Conservation (phyloP, 1,284 basidiomycete genomes). For the Malassezia sp. region DNA sequence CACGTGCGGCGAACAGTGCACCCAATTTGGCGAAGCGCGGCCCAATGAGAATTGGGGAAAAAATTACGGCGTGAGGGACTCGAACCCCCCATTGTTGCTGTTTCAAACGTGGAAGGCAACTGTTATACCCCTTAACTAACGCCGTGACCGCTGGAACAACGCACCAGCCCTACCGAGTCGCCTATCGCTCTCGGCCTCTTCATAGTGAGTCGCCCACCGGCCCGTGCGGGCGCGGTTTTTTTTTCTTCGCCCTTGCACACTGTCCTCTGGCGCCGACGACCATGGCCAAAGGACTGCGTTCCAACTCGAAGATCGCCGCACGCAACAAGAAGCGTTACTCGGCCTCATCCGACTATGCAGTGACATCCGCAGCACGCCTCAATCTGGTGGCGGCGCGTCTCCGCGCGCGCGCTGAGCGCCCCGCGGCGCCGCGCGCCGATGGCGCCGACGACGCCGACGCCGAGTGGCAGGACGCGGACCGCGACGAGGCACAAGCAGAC, state of each 20-base stretch:
- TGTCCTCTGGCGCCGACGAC: conserved; percentile 14
- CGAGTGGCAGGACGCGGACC: conserved; percentile 46
- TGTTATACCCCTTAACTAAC: conserved; percentile 23
- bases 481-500: conserved; percentile 12
- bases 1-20: no score
- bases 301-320: conserved; percentile 73
- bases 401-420: conserved; percentile 16
- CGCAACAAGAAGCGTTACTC: conserved; percentile 72
- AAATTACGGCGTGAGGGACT: conserved; percentile 19
- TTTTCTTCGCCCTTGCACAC: not conserved
- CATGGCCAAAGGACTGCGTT: conserved; percentile 88
- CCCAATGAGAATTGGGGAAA: no score
- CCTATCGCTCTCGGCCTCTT: no score
- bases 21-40: no score
- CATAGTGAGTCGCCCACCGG: no score
- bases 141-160: conserved; percentile 10
- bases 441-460: conserved; percentile 49
- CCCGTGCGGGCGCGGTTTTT: not conserved
- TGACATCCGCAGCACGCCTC: conserved; percentile 69
- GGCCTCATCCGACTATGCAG: conserved; percentile 62
- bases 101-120: conserved; percentile 16
- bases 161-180: not conserved
- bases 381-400: conserved; percentile 66
- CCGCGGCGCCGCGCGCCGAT: no score
- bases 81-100: conserved; percentile 20